Evolutionary conservation across 805 yeast species (phyloP).

Genomic region (Candida ascalaphidarum): DNA sequence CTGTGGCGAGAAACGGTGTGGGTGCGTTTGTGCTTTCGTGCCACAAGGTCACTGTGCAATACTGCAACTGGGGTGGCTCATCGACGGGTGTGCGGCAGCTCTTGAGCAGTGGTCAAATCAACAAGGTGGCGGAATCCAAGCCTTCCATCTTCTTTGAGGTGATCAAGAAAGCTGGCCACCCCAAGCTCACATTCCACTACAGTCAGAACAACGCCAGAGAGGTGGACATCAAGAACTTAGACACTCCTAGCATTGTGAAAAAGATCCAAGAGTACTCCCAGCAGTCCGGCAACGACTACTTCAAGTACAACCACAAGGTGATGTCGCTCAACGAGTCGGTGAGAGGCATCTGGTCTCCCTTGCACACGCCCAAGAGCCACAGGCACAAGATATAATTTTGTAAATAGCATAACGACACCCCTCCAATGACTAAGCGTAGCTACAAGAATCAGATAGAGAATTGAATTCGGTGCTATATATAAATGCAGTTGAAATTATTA

Average conservation of each 20-base stretch:
- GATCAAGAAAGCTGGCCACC: slow-evolving; percentile 72
- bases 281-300: slow-evolving; percentile 58
- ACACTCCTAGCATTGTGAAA: slow-evolving; percentile 49
- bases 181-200: slow-evolving; percentile 42
- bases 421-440: no score
- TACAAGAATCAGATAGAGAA: no score
- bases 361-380: slow-evolving; percentile 52
- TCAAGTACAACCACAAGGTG: slow-evolving; percentile 66
- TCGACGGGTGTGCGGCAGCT: slow-evolving; percentile 77
- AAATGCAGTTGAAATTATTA: no score
- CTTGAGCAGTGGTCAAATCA: slow-evolving; percentile 42
- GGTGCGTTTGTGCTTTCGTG: slow-evolving; percentile 73
- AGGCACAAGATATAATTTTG: slow-evolving; percentile 34
- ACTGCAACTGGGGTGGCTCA: slow-evolving; percentile 95
- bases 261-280: slow-evolving; percentile 59
- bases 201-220: slow-evolving; percentile 23
- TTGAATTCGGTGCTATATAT: no score
- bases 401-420: no score
- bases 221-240: slow-evolving; percentile 72
- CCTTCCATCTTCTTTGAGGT: slow-evolving; percentile 69
- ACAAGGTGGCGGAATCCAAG: slow-evolving; percentile 48
- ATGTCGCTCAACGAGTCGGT: slow-evolving; percentile 73
- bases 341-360: slow-evolving; percentile 97
- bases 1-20: slow-evolving; percentile 66
- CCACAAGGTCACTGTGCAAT: slow-evolving; percentile 63